Evolutionary conservation across 1,139 yeast species (phyloP), one percentile per base, ranked within the genome.

Genomic region (Lodderomyces pseudojiufengensis): DNA sequence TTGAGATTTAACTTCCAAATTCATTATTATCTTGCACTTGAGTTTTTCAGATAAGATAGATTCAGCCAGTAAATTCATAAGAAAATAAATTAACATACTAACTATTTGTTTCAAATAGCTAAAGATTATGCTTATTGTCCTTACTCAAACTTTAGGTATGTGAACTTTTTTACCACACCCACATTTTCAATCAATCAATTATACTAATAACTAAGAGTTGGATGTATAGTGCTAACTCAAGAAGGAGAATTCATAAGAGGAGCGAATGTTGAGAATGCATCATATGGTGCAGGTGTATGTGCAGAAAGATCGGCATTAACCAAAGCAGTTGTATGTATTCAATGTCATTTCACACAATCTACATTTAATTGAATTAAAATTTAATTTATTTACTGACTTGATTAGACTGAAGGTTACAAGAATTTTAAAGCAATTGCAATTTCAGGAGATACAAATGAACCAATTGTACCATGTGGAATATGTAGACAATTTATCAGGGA

Each of bases 211-310:
- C 56, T 18, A 24, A 72, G 90, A 32, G 98, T 92, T 2, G 97
- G 97, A 0, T 86, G 95, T 37, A 77, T 81, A 1, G 50, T 90
- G 1, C 52, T 84, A 23, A 70, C 87, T 0, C 54, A 54, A 1
- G 59, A 66, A 8, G 84, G 78, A 3, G 61, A 64, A 14, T 65
- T 56, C 31, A 61, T 81, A 24, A 56, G 61, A 9, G 98, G 97
- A 3, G 95, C 95, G 33, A 92, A 92, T 49, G 79, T 92, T 18
- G 98, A 92, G 55, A 92, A 90, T 54, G 97, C 97, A 3, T 80
- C 94, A 29, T 90, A 84, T 52, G 94, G 92, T 9, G 97, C 84
- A 0, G 73, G 84, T 2, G 79, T 88, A 12, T 92, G 98, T 57
- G 98, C 98, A 2, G 98, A 92, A 55, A 66, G 96, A 38, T 72